Base-by-base conservation (phyloP, 805 yeast genomes). In the Naumovozyma dairenensis region DNA sequence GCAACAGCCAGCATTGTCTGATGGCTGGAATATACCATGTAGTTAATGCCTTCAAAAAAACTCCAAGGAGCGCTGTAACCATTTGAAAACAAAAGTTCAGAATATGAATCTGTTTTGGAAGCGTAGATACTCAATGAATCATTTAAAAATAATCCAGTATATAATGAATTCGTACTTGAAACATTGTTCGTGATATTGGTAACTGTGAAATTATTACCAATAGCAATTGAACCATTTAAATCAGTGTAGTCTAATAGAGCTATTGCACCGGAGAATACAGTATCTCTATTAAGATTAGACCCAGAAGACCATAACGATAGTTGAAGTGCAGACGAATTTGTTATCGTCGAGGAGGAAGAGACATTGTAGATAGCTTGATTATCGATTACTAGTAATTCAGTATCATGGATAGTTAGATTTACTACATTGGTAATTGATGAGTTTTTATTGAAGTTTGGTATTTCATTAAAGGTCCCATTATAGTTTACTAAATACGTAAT, bases 91-190 rank as follows among this genome's bases (percentile, higher is more conserved):
- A 35, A 16, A 16, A 31, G 16, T 19, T 21, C 29, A 13, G 38
- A 33, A 25, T 17, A 5, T 36, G 34, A 24, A 13, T 42, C 43
- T 10, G 65, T 76, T 3, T 59, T 53, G 15, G 89, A 92, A 6
- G 82, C 86, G 31, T 80, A 55, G 0, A 71, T 69, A 26, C 76
- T 59, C 8, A 67, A 39, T 0, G 76, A 51, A 9, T 60, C 60
- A 49, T 81, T 78, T 13, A 35, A 21, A 21, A 15, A 66, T 1
- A 55, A 42, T 13, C 69, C 74, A 34, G 51, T 40, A 31, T 51
- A 58, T 4, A 49, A 45, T n/a, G 28, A 33, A 9, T 34, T 27
- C 6, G 16, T 24, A 21, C 37, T 34, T 1, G 21, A 6, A 12
- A 33, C 14, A 14, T 27, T 5, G n/a, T n/a, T n/a, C n/a, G n/a